phyloP scores from a whole-genome alignment of 2,329 filamentous ascomycete genomes.

The Pseudogymnoascus pannorum region DNA sequence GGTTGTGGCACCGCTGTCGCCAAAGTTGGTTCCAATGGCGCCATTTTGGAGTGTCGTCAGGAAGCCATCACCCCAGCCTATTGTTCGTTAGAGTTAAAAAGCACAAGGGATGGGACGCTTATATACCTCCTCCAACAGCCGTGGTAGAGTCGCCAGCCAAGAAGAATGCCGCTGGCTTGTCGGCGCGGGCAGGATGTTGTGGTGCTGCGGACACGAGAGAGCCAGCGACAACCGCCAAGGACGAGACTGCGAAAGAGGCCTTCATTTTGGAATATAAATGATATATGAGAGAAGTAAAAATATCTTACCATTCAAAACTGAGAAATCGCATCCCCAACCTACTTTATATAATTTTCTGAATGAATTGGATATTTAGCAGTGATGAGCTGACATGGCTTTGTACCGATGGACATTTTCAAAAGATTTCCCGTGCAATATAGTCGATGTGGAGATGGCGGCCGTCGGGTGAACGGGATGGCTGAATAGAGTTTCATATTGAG shows the following conservation, averaged over 20 bases:
- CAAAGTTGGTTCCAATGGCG: constrained; percentile 38
- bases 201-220: constrained; percentile 3
- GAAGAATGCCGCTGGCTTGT: constrained; percentile 28
- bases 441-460: not conserved
- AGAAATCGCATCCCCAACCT: not conserved
- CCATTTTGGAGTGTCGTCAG: constrained; percentile 35
- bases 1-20: constrained; percentile 38
- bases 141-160: constrained; percentile 34
- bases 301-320: not conserved
- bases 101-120: too few relatives aligned
- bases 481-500: constrained; percentile 6
- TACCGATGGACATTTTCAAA: not conserved
- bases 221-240: not conserved
- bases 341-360: not conserved
- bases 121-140: constrained; percentile 11
- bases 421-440: constrained; percentile 4
- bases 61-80: constrained; percentile 39
- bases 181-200: not conserved
- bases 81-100: constrained; percentile 22
- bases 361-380: not conserved
- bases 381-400: not conserved
- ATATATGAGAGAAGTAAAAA: not conserved
- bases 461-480: not conserved
- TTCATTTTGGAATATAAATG: not conserved
- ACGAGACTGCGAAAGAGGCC: not conserved